Evolutionary conservation across 345 rosid genomes (phyloP), one percentile per base, ranked within the genome.

Genomic region (Eutrema japonicum): DNA sequence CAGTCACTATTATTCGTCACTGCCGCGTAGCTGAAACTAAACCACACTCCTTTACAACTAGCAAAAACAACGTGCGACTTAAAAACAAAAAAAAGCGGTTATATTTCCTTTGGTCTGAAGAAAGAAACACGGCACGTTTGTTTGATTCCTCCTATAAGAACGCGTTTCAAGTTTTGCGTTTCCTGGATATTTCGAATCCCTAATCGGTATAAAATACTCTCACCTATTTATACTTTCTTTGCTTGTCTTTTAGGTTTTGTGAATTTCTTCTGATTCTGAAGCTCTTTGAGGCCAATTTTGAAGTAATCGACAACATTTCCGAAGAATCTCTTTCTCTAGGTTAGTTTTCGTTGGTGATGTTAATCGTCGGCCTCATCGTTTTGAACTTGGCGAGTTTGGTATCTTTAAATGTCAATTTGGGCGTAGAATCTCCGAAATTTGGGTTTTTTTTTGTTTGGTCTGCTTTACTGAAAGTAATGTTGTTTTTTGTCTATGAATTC

Each of bases 21-120:
- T 3, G 41, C 60, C 79, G 66, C 75, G 79, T 70, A 54, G 42
- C 52, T 56, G 26, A 74, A 66, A 66, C 10, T 11, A 61, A 72
- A 72, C 26, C 59, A 13, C 36, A 41, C 37, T 40, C 38, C 68
- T 66, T 75, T 67, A 64, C 66, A 70, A 26, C 14, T 47, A 45
- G 33, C 66, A 38, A 46, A 75, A 41, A 63, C 16, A 22, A 59
- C 68, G 73, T 64, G 48, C 40, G 57, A 67, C 54, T 16, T 49
- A 37, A 35, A 56, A 18, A 47, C 29, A 35, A 45, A 18, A 47
- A 18, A 22, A 38, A 9, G 1, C 0, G 26, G 26, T 22, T 22
- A 22, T 22, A 22, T 22, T 22, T 22, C 2, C 2, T 22, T 22
- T 22, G 26, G 26, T 22, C 9, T 37, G 59, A 45, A 26, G 46